Percentiles rank a stretch among this genome's conserved stretches.
Evolutionary conservation across 495 filamentous ascomycete species (phyloP).

Genomic region (Hypomontagnella submonticulosa): DNA sequence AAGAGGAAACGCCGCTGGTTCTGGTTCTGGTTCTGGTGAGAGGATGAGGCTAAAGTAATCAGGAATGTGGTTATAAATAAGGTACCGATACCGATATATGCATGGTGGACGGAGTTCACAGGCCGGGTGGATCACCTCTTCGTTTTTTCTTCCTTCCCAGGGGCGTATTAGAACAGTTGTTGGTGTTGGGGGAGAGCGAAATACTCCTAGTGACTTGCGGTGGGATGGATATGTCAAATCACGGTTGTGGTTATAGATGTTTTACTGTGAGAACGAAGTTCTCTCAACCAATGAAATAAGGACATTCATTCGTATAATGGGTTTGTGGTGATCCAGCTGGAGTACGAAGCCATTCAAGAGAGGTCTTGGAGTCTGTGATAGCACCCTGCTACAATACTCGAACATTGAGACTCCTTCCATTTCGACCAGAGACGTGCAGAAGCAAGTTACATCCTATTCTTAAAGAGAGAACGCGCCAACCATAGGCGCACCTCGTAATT

Average conservation of each 20-base stretch:
- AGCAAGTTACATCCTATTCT: neutral
- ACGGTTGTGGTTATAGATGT: conserved; percentile 36
- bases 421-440: no score
- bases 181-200: conserved; percentile 30
- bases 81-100: conserved; percentile 24
- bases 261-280: neutral
- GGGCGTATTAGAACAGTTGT: conserved; percentile 34
- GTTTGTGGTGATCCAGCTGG: neutral
- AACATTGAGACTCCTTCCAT: neutral
- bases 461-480: conserved; percentile 10
- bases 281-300: conserved; percentile 21
- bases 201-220: conserved; percentile 6
- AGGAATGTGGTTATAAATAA: conserved; percentile 13
- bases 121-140: conserved; percentile 31
- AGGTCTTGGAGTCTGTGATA: neutral
- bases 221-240: conserved; percentile 16
- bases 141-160: conserved; percentile 22
- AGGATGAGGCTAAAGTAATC: conserved; percentile 11
- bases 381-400: neutral
- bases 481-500: conserved; percentile 34
- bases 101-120: conserved; percentile 41
- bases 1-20: conserved; percentile 1
- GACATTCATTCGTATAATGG: conserved; percentile 19
- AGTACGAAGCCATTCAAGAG: neutral
- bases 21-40: neutral